These are phyloP conservation scores for Westerdykella aurantiaca DNA, from an alignment of 2,329 filamentous ascomycete genomes.

Conservation along the genomic window DNA sequence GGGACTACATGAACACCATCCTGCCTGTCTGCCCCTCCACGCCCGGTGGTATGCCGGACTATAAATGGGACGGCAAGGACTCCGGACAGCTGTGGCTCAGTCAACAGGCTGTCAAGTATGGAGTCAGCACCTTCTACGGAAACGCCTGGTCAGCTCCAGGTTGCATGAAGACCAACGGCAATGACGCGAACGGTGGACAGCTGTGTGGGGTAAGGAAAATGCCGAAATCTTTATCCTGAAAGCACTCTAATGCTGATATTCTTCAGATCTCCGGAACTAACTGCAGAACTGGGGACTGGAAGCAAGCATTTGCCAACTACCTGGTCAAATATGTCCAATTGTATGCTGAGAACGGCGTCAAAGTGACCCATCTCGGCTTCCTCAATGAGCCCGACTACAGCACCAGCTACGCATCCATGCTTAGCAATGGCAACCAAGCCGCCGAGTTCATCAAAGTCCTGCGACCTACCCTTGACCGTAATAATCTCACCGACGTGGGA, in stretches of 20 bases:
- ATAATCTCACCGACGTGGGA: conserved; percentile 32
- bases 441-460: conserved; percentile 50
- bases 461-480: conserved; percentile 33
- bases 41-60: conserved; percentile 14
- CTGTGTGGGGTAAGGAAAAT: conserved; percentile 41
- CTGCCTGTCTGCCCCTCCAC: conserved; percentile 18
- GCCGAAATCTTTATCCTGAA: no score
- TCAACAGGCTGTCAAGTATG: conserved; percentile 43
- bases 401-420: conserved; percentile 45
- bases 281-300: conserved; percentile 44
- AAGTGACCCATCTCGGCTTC: conserved; percentile 41
- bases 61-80: conserved; percentile 27
- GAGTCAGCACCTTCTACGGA: conserved; percentile 44
- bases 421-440: conserved; percentile 43
- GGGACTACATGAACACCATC: conserved; percentile 34
- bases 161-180: conserved; percentile 48
- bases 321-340: conserved; percentile 44
- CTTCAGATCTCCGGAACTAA: conserved; percentile 16
- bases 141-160: conserved; percentile 49
- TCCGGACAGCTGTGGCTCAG: conserved; percentile 49
- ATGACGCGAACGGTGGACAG: conserved; percentile 42
- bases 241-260: conserved; percentile 8
- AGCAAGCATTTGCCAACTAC: conserved; percentile 46
- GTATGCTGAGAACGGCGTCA: conserved; percentile 39
- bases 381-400: conserved; percentile 43